phyloP scores from a whole-genome alignment of 2,329 filamentous ascomycete species.

The Plectosphaerella plurivora region DNA sequence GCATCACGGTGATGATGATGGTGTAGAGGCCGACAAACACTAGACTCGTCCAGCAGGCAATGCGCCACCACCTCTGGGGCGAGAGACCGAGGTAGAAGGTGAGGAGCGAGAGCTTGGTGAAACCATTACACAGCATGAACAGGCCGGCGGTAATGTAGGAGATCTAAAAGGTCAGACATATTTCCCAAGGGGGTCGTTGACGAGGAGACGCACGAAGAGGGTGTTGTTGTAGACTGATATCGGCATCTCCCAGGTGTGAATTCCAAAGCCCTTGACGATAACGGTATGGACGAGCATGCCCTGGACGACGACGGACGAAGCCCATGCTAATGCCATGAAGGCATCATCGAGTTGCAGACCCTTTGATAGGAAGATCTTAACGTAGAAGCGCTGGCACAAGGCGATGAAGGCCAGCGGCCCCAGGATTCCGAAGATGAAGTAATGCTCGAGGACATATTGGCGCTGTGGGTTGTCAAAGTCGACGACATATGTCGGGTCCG shows the following conservation, averaged over 20 bases:
- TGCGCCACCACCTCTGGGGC: slow-evolving; percentile 26
- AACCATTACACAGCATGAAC: slow-evolving; percentile 27
- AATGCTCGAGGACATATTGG: slow-evolving; percentile 14
- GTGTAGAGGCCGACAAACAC: slow-evolving; percentile 24
- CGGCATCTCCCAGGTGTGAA: slow-evolving; percentile 13
- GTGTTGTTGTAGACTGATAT: slow-evolving; percentile 5
- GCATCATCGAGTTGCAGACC: slow-evolving; percentile 16
- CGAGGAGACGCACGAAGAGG: slow-evolving; percentile 5
- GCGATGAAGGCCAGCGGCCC: slow-evolving; percentile 10
- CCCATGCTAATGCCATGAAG: slow-evolving; percentile 13
- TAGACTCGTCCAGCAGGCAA: slow-evolving; percentile 21
- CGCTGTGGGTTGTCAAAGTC: slow-evolving; percentile 18
- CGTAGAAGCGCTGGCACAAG: slow-evolving; percentile 16
- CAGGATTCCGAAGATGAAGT: slow-evolving; percentile 13
- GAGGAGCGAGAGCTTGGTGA: slow-evolving; percentile 32
- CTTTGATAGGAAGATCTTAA: slow-evolving; percentile 18
- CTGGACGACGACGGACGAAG: slow-evolving; percentile 6
- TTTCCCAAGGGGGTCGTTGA: too few species aligned
- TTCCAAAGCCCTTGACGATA: not conserved
- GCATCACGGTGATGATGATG: slow-evolving; percentile 23
- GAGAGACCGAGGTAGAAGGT: slow-evolving; percentile 32
- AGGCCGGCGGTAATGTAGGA: slow-evolving; percentile 19
- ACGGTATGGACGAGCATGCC: slow-evolving; percentile 5
- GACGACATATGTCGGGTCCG: slow-evolving; percentile 15
- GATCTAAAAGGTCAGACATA: slow-evolving; percentile 1